Evolutionary conservation across 768 basidiomycete species (phyloP).

Genomic region (Filobasidium floriforme): DNA sequence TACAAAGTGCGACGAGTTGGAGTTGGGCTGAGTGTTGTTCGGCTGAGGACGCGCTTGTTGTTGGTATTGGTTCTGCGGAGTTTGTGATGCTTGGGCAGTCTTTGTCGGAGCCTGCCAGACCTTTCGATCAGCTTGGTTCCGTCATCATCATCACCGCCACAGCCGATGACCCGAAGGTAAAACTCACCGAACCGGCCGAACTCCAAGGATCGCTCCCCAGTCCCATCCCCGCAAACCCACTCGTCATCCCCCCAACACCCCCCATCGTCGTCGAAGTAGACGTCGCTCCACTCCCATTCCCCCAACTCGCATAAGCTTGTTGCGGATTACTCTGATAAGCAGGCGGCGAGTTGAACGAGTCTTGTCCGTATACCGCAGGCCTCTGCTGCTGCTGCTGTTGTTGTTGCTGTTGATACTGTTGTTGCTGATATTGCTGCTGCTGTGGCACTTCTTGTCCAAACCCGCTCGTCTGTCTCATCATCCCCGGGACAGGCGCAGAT

Average conservation of each 20-base stretch:
- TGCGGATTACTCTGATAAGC: constrained; percentile 1
- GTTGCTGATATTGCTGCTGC: constrained; percentile 5
- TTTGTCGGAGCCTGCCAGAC: no score
- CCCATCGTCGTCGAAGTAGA: neutral
- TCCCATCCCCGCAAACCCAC: constrained; percentile 20
- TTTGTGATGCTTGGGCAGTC: neutral
- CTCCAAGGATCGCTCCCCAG: constrained; percentile 22
- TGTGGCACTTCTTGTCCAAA: neutral
- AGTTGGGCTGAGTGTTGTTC: neutral
- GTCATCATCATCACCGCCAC: neutral
- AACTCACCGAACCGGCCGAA: constrained; percentile 9
- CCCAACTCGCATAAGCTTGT: constrained; percentile 13
- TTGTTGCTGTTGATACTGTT: constrained; percentile 6
- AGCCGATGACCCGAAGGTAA: neutral
- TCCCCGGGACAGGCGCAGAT: neutral
- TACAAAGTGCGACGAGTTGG: constrained; percentile 12
- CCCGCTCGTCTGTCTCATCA: no score
- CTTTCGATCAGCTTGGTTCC: neutral
- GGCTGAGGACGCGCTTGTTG: neutral
- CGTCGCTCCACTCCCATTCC: constrained; percentile 3
- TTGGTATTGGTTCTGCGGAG: neutral
- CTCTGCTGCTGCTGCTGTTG: constrained; percentile 4
- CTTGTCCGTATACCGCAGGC: constrained; percentile 6
- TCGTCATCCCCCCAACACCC: constrained; percentile 3
- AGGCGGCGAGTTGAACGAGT: constrained; percentile 4